phyloP scores from a whole-genome alignment of 108 stramenopile species.

The Conticribra guillardii region DNA sequence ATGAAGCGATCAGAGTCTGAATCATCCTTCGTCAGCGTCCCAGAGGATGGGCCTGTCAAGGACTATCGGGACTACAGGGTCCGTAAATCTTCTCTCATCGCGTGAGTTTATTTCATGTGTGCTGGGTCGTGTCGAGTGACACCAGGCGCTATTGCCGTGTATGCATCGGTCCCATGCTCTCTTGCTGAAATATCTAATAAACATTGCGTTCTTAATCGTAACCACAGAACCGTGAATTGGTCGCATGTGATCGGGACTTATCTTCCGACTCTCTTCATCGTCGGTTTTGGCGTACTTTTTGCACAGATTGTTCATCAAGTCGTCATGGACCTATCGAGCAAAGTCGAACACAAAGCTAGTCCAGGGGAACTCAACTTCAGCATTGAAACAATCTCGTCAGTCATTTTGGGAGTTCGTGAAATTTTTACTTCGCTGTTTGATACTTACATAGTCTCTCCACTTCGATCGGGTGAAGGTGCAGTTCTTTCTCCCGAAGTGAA shows the following conservation, averaged over 20 bases:
- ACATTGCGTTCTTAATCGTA: too few species aligned
- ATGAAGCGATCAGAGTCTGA: conserved; percentile 47
- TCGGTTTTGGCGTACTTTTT: conserved; percentile 67
- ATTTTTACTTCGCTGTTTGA: conserved; percentile 59
- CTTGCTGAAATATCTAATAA: too few species aligned
- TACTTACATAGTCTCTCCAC: conserved; percentile 52
- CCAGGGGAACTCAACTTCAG: conserved; percentile 59
- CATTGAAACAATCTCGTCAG: conserved; percentile 60
- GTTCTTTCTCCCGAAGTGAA: conserved; percentile 82
- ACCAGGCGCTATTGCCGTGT: too few species aligned
- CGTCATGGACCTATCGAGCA: conserved; percentile 58
- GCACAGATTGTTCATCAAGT: conserved; percentile 82
- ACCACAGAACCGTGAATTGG: conserved; percentile 89
- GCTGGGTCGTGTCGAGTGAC: background rate
- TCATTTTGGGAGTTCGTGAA: conserved; percentile 58
- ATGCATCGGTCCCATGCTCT: too few species aligned
- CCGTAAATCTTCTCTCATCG: conserved; percentile 51
- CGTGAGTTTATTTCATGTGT: conserved; percentile 32
- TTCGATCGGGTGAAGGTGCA: conserved; percentile 51
- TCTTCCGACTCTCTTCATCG: conserved; percentile 68
- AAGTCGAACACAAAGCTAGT: conserved; percentile 39
- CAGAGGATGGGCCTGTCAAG: conserved; percentile 51
- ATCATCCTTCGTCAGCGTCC: conserved; percentile 45
- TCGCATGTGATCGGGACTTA: conserved; percentile 83
- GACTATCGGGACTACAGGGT: conserved; percentile 50